These are phyloP conservation scores for Verticillium isaacii DNA, from an alignment of 2,329 filamentous ascomycete genomes.

Conservation along the genomic window DNA sequence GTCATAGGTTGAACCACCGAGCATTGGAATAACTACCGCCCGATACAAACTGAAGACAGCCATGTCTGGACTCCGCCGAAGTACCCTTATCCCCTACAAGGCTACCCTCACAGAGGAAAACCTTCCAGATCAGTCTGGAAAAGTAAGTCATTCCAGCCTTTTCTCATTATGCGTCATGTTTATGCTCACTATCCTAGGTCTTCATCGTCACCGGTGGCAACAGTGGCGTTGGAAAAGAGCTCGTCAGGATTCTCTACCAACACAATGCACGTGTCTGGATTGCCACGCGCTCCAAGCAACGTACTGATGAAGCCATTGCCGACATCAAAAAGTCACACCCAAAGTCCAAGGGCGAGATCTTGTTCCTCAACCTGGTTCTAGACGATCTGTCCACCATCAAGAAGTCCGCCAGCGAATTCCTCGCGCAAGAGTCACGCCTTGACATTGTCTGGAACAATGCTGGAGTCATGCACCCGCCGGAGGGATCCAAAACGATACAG, in stretches of 20 bases:
- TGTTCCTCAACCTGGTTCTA: slow-evolving; percentile 32
- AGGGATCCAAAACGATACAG: slow-evolving; percentile 27
- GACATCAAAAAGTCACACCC: slow-evolving; percentile 13
- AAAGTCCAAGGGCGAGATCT: slow-evolving; percentile 24
- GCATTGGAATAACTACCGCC: too few species aligned
- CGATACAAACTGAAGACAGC: background rate
- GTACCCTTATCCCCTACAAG: slow-evolving; percentile 5
- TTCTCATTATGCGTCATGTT: too few species aligned
- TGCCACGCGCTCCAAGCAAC: slow-evolving; percentile 28
- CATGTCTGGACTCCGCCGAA: background rate
- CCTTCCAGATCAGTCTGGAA: slow-evolving; percentile 8
- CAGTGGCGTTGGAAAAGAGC: slow-evolving; percentile 34
- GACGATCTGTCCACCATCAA: slow-evolving; percentile 18
- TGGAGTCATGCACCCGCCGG: slow-evolving; percentile 29
- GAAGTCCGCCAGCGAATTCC: slow-evolving; percentile 15
- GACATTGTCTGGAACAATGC: slow-evolving; percentile 36
- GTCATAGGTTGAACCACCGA: background rate
- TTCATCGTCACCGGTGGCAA: slow-evolving; percentile 35
- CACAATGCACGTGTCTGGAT: slow-evolving; percentile 44
- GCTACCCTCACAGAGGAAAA: slow-evolving; percentile 8
- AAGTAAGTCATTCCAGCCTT: background rate
- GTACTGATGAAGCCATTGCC: slow-evolving; percentile 1
- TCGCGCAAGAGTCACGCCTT: slow-evolving; percentile 19
- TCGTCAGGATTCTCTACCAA: slow-evolving; percentile 42
- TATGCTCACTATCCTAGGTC: slow-evolving; percentile 6